These are phyloP conservation scores for Dendryphion nanum DNA, from an alignment of 2,329 filamentous ascomycete species.

Conservation along the genomic window DNA sequence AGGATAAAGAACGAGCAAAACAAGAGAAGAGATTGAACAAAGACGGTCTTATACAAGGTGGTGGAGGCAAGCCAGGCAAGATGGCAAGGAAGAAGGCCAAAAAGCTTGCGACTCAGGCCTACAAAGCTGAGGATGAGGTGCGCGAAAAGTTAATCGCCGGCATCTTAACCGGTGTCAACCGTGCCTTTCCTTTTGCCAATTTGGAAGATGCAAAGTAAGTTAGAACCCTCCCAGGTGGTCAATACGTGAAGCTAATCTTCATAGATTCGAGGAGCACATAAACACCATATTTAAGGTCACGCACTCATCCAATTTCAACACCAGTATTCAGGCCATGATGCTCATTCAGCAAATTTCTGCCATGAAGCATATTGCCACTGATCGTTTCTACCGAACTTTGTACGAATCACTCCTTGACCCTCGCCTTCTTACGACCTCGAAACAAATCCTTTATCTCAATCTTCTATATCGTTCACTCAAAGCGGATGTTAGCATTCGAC, in stretches of 20 bases:
- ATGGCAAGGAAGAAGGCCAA: conserved; percentile 49
- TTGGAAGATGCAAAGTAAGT: conserved; percentile 72
- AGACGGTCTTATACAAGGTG: conserved; percentile 53
- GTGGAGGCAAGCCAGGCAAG: conserved; percentile 54
- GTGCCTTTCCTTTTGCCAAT: conserved; percentile 88
- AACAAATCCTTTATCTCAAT: conserved; percentile 94
- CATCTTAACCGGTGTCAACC: conserved; percentile 90
- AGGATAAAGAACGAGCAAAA: conserved; percentile 42
- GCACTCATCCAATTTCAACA: conserved; percentile 98
- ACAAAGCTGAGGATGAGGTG: conserved; percentile 59
- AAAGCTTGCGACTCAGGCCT: conserved; percentile 44
- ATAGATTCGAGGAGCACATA: conserved; percentile 78
- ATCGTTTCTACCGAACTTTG: conserved; percentile 91
- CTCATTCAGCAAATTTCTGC: conserved; percentile 89
- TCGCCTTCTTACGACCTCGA: conserved; percentile 83
- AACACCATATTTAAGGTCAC: conserved; percentile 95
- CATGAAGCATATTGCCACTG: conserved; percentile 75
- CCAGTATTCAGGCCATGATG: conserved; percentile 90
- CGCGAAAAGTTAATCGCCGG: conserved; percentile 91
- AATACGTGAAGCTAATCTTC: too few species aligned
- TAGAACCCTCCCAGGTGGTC: too few species aligned
- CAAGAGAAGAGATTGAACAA: conserved; percentile 46
- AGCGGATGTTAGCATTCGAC: conserved; percentile 82
- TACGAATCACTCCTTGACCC: conserved; percentile 95
- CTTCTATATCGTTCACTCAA: conserved; percentile 85